phyloP scores from a whole-genome alignment of 2,329 filamentous ascomycete genomes.

The Colletotrichum chrysophilum region DNA sequence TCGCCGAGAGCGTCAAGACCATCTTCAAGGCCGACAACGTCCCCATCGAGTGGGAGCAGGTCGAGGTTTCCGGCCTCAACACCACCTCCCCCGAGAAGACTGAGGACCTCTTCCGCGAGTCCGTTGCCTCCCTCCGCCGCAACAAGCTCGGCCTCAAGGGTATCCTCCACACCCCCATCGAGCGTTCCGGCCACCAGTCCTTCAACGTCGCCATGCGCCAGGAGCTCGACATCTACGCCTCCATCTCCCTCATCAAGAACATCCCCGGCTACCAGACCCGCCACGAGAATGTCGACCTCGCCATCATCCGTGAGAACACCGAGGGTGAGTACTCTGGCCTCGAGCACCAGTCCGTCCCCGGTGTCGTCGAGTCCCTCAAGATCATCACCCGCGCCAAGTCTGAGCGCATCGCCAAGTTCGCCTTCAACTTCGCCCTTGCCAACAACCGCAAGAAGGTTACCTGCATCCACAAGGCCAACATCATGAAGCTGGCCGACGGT shows the following conservation, averaged over 20 bases:
- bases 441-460: constrained; percentile 99
- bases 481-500: constrained; percentile 99
- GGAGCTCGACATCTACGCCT: constrained; percentile 99
- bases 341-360: constrained; percentile 95
- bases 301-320: constrained; percentile 99
- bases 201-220: constrained; percentile 99
- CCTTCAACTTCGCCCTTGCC: constrained; percentile 95
- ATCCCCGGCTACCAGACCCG: constrained; percentile 98
- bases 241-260: constrained; percentile 98
- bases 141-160: constrained; percentile 99
- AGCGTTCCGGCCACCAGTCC: constrained; percentile 95
- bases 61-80: constrained; percentile 92
- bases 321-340: constrained; percentile 99
- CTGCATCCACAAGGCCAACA: constrained; percentile 99
- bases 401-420: constrained; percentile 98
- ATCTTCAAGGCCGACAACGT: constrained; percentile 99
- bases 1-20: constrained; percentile 97
- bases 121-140: constrained; percentile 91
- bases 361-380: constrained; percentile 99
- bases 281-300: constrained; percentile 96
- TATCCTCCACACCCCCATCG: constrained; percentile 96
- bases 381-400: constrained; percentile 99
- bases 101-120: constrained; percentile 94
- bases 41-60: constrained; percentile 97
- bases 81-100: constrained; percentile 80